Percentiles rank a stretch among this genome's conserved stretches.
Conservation (phyloP, 805 yeast genomes). For the Teunomyces barrocoloradensis region DNA sequence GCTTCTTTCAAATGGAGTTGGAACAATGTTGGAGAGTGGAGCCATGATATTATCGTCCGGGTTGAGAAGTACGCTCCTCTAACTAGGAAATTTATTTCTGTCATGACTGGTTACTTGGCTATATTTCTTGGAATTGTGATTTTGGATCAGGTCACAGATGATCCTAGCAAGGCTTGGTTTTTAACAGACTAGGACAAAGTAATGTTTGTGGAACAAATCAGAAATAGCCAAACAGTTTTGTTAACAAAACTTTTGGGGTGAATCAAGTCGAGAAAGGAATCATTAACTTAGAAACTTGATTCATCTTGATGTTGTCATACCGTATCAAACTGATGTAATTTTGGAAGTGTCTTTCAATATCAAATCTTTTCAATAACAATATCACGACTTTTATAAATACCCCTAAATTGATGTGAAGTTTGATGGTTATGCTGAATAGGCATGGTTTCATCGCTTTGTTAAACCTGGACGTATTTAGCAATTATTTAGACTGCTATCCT, state of each 20-base stretch:
- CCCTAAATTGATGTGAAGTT: no score
- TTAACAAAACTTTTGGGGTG: slow-evolving; percentile 34
- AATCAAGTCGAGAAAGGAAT: slow-evolving; percentile 37
- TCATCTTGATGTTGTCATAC: slow-evolving; percentile 28
- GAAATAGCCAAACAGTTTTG: slow-evolving; percentile 45
- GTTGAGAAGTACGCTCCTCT: slow-evolving; percentile 38
- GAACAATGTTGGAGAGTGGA: slow-evolving; percentile 43
- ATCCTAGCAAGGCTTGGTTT: slow-evolving; percentile 38
- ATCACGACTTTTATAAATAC: slow-evolving; percentile 38
- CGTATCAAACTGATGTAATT: slow-evolving; percentile 38
- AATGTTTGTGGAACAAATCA: slow-evolving; percentile 49
- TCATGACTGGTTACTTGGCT: slow-evolving; percentile 60
- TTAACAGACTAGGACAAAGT: slow-evolving; percentile 24
- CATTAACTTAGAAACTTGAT: slow-evolving; percentile 35
- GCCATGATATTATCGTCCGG: slow-evolving; percentile 32
- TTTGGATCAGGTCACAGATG: slow-evolving; percentile 52
- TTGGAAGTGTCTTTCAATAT: no score
- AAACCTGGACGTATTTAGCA: no score
- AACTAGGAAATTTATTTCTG: slow-evolving; percentile 60
- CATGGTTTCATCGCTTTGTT: no score
- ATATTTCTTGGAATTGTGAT: slow-evolving; percentile 48
- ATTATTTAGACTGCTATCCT: no score
- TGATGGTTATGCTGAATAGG: no score
- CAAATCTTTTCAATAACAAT: slow-evolving; percentile 16
- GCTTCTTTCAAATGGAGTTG: slow-evolving; percentile 38